Evolutionary conservation across 192 early-diverging fungal genomes (phyloP), one percentile per base, ranked within the genome.

Genomic region (Entophlyctis luteolus): DNA sequence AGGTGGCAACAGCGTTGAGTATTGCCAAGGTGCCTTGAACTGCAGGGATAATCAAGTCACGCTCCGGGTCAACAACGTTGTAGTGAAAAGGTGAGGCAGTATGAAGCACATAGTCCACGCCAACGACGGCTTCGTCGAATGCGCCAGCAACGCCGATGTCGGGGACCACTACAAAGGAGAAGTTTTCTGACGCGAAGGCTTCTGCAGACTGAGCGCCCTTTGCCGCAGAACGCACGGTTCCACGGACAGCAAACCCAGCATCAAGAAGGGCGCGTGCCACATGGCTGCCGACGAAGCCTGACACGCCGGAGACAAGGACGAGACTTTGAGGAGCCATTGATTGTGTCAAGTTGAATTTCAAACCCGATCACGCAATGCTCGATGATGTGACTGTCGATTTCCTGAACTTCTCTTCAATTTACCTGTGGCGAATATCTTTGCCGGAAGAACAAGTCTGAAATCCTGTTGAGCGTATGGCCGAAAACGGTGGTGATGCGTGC

Each of bases 21-120:
- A 82, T 33, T 25, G 62, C 76, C 5, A 77, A 28, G 4, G 81
- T 82, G 20, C 81, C 81, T 3, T 74, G 18, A 3, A 81, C 67
- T 6, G 81, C 81, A 6, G 81, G 81, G 22, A 77, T 59, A 28
- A 82, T 71, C 32, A 72, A 18, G 37, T 79, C 75, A 16, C 62
- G 53, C 25, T 53, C 23, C 10, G 74, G 59, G 53, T 80, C 67
- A 12, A 27, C 34, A 36, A 49, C 65, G 32, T 23, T 47, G 42
- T 69, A 65, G 28, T 52, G 60, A 42, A 74, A 49, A 1, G 81
- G 79, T 12, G 74, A 77, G 4, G 79, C 81, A 10, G 75, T 60
- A 59, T 82, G 81, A 4, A 68, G 32, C 33, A 82, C 68, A 28
- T 48, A 72, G 33, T 73, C 75, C 18, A 75, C 62, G 28, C 73